These are phyloP conservation scores for Begonia loranthoides DNA, from an alignment of 306 rosid species.

Conservation along the genomic window DNA sequence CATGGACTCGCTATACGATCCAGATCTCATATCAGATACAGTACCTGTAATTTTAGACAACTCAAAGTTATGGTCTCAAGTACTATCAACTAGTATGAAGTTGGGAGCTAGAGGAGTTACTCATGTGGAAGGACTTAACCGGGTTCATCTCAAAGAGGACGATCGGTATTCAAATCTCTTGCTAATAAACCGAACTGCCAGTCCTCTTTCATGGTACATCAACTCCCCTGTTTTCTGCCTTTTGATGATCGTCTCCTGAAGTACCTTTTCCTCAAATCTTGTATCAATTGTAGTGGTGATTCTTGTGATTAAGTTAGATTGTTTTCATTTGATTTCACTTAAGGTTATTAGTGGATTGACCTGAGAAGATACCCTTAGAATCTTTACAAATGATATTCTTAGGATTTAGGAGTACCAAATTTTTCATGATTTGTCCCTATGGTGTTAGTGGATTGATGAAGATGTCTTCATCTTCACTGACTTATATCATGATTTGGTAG, in stretches of 20 bases:
- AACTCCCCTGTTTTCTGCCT: too few relatives aligned
- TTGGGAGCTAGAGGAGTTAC: conserved; percentile 65
- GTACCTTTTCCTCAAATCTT: neutral
- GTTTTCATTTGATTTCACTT: too few relatives aligned
- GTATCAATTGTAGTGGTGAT: neutral
- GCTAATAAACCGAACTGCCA: conserved; percentile 86
- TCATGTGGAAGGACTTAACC: conserved; percentile 47
- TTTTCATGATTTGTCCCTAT: too few relatives aligned
- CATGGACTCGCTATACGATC: conserved; percentile 79
- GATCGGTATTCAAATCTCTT: conserved; percentile 47
- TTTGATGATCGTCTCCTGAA: too few relatives aligned
- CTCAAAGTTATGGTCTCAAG: conserved; percentile 74
- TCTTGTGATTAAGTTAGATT: neutral
- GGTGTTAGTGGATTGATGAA: too few relatives aligned
- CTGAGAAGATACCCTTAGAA: too few relatives aligned
- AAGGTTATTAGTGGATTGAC: too few relatives aligned
- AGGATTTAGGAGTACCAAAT: too few relatives aligned
- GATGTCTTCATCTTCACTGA: too few relatives aligned
- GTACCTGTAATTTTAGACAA: conserved; percentile 78
- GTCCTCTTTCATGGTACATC: conserved; percentile 75
- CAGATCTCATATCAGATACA: conserved; percentile 51
- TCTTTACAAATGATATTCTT: too few relatives aligned
- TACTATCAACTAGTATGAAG: conserved; percentile 61
- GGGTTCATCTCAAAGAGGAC: conserved; percentile 46
- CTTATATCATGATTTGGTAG: too few relatives aligned